phyloP scores from a whole-genome alignment of 441 rosid genomes.

The Gossypium lobatum region DNA sequence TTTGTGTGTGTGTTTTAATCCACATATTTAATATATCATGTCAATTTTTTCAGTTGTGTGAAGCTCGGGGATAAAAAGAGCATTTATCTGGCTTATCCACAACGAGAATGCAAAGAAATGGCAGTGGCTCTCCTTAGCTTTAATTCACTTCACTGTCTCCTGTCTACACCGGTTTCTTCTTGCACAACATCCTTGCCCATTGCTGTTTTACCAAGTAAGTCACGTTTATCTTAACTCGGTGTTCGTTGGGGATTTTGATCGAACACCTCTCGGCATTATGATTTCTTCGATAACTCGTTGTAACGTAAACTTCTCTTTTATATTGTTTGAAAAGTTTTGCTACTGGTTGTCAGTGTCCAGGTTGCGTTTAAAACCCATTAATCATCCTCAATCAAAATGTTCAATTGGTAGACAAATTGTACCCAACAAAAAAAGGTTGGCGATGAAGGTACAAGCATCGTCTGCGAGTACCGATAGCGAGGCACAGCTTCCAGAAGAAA shows the following conservation, averaged over 20 bases:
- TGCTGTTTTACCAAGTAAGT: constrained; percentile 36
- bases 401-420: constrained; percentile 6
- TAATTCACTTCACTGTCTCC: constrained; percentile 33
- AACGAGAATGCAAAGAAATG: background rate
- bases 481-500: constrained; percentile 16
- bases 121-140: constrained; percentile 47
- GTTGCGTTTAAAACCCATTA: constrained; percentile 24
- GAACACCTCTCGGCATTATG: constrained; percentile 12
- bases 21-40: no score
- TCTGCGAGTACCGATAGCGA: constrained; percentile 25
- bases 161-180: constrained; percentile 19
- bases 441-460: constrained; percentile 33
- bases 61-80: background rate
- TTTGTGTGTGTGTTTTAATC: no score
- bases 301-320: background rate
- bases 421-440: constrained; percentile 12
- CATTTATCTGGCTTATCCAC: constrained; percentile 6
- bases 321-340: background rate
- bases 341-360: constrained; percentile 33
- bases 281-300: background rate
- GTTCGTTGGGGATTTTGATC: constrained; percentile 25
- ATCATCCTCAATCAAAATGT: constrained; percentile 10
- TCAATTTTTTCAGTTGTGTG: background rate
- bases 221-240: background rate
- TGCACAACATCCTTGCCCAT: constrained; percentile 17